A percentile compares a stretch with the other conserved stretches of the same genome.
Evolutionary conservation across 768 basidiomycete species (phyloP).

Genomic region (Amanita thiersii): DNA sequence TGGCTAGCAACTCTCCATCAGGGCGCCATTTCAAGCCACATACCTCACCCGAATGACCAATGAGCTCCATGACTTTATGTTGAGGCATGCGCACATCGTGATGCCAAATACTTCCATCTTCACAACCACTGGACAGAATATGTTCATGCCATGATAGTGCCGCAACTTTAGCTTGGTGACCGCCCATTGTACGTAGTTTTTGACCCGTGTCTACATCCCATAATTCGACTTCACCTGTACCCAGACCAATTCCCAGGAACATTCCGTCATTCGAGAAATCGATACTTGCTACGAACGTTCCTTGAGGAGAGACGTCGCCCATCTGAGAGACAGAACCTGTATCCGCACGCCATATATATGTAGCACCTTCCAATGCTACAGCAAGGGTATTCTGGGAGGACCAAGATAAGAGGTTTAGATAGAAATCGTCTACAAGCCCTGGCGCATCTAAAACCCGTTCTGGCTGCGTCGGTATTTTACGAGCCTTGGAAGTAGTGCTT

Average conservation of each 20-base stretch:
- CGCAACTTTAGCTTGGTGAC: slow-evolving; percentile 79
- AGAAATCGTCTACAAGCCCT: slow-evolving; percentile 91
- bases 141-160: slow-evolving; percentile 84
- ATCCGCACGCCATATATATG: slow-evolving; percentile 94
- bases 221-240: slow-evolving; percentile 84
- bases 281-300: slow-evolving; percentile 67
- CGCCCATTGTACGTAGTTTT: slow-evolving; percentile 85
- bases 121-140: slow-evolving; percentile 80
- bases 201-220: slow-evolving; percentile 82
- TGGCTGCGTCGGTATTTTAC: slow-evolving; percentile 80
- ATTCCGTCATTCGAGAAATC: slow-evolving; percentile 76
- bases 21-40: slow-evolving; percentile 87
- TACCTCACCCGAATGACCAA: slow-evolving; percentile 88
- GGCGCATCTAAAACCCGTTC: slow-evolving; percentile 96
- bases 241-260: slow-evolving; percentile 76
- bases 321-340: slow-evolving; percentile 77
- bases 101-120: slow-evolving; percentile 93
- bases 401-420: slow-evolving; percentile 92
- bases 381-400: slow-evolving; percentile 79
- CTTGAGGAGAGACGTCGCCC: slow-evolving; percentile 60
- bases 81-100: slow-evolving; percentile 86
- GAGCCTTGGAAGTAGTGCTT: slow-evolving; percentile 56
- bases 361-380: slow-evolving; percentile 79
- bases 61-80: slow-evolving; percentile 85
- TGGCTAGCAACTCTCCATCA: slow-evolving; percentile 86